phyloP scores from a whole-genome alignment of 2,329 filamentous ascomycete genomes.

The Exserohilum rostratum region DNA sequence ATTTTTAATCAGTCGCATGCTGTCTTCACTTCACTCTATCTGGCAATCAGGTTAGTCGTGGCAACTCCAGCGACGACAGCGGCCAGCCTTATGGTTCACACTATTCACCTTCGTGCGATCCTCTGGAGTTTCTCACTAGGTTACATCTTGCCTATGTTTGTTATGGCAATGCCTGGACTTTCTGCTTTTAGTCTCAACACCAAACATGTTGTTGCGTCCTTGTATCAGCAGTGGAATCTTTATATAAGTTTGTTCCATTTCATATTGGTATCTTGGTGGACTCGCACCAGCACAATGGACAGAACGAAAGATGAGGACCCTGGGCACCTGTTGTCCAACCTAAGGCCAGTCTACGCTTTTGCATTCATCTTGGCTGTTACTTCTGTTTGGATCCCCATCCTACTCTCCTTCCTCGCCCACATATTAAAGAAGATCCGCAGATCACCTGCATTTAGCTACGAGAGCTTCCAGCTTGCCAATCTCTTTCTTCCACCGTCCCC shows the following conservation, averaged over 20 bases:
- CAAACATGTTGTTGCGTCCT: background rate
- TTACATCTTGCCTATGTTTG: background rate
- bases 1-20: constrained; percentile 2
- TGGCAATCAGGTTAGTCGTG: background rate
- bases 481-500: background rate
- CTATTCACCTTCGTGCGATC: background rate
- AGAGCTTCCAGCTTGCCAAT: background rate
- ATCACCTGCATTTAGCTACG: background rate
- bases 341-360: background rate
- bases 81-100: background rate
- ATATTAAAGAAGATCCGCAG: background rate
- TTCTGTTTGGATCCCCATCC: background rate
- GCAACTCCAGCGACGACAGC: background rate
- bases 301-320: background rate
- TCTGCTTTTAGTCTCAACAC: background rate
- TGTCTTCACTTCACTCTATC: constrained; percentile 1
- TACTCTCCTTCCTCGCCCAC: background rate
- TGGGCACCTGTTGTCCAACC: background rate
- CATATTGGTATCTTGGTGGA: background rate
- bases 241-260: background rate
- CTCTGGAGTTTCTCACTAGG: background rate
- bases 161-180: background rate
- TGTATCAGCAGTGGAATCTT: constrained; percentile 3
- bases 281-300: background rate
- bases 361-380: background rate